Conservation (phyloP, 2,329 filamentous ascomycete genomes). For the Ophiostoma quercus region DNA sequence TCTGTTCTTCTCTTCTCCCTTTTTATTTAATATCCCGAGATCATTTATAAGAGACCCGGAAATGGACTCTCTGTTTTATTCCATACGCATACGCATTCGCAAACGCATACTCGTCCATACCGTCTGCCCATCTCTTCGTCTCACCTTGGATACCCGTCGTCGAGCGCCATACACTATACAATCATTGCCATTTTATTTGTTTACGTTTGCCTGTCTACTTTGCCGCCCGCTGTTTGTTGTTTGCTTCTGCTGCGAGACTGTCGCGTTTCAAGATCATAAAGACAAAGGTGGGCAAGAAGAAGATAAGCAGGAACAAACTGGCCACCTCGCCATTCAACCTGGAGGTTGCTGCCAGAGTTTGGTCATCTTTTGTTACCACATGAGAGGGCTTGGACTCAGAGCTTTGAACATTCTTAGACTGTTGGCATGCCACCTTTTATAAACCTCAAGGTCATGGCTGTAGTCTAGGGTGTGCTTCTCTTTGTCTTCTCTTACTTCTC, state of each 20-base stretch:
- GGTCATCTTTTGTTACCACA: neutral
- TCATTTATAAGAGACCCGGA: conserved; percentile 1
- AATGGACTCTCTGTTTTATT: conserved; percentile 11
- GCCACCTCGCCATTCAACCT: neutral
- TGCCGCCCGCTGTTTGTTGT: neutral
- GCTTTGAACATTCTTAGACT: too few species aligned
- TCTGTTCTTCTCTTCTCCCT: neutral
- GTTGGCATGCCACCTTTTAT: neutral
- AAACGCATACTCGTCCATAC: too few species aligned
- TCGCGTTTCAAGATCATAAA: neutral
- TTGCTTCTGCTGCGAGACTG: neutral
- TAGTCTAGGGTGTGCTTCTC: too few species aligned
- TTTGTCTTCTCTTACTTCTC: too few species aligned
- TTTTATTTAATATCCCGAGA: neutral
- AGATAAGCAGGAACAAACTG: neutral
- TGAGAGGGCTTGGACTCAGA: too few species aligned
- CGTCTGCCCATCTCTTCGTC: neutral
- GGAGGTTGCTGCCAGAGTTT: neutral
- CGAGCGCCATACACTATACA: conserved; percentile 11
- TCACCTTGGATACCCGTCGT: conserved; percentile 15
- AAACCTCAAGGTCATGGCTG: neutral
- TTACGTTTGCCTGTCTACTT: neutral
- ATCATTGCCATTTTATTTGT: neutral
- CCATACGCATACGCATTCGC: too few species aligned
- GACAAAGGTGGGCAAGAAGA: too few species aligned